Conservation (phyloP, 2,329 filamentous ascomycete species). For the Pseudocercospora eumusae region DNA sequence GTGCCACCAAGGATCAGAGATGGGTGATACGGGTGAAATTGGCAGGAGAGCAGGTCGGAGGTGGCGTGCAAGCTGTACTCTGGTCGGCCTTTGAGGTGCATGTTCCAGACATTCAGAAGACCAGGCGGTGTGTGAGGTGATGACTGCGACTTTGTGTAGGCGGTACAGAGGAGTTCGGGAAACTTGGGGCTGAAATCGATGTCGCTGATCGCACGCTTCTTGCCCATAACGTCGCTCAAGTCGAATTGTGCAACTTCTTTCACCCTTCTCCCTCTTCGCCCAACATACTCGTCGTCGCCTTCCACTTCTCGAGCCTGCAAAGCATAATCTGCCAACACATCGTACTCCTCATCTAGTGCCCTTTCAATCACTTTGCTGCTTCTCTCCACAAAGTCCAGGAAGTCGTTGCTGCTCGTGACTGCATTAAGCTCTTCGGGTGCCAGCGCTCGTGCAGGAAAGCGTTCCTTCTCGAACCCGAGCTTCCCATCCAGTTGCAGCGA, state of each 20-base stretch:
- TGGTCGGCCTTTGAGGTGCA: conserved; percentile 88
- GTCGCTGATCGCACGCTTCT: conserved; percentile 96
- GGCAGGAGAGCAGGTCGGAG: conserved; percentile 90
- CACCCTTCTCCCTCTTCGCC: conserved; percentile 71
- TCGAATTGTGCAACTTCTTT: conserved; percentile 92
- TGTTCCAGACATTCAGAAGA: conserved; percentile 94
- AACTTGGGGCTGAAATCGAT: conserved; percentile 92
- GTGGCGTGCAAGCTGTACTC: conserved; percentile 97
- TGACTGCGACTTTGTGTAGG: conserved; percentile 76
- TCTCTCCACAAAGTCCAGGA: conserved; percentile 90
- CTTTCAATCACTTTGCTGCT: conserved; percentile 97
- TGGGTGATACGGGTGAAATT: conserved; percentile 98
- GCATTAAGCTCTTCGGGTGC: conserved; percentile 84
- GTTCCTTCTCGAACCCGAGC: conserved; percentile 51
- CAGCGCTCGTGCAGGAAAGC: conserved; percentile 69
- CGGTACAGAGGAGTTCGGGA: conserved; percentile 85
- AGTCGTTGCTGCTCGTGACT: conserved; percentile 88
- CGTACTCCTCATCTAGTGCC: conserved; percentile 92
- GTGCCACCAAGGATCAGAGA: conserved; percentile 94
- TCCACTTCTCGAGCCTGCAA: conserved; percentile 72
- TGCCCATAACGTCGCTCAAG: conserved; percentile 79
- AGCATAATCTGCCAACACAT: conserved; percentile 92
- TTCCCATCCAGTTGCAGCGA: conserved; percentile 59
- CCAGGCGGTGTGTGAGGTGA: conserved; percentile 86
- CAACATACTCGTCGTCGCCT: conserved; percentile 73